phyloP scores from a whole-genome alignment of 139 green algal species.

The Bryopsis sp. region DNA sequence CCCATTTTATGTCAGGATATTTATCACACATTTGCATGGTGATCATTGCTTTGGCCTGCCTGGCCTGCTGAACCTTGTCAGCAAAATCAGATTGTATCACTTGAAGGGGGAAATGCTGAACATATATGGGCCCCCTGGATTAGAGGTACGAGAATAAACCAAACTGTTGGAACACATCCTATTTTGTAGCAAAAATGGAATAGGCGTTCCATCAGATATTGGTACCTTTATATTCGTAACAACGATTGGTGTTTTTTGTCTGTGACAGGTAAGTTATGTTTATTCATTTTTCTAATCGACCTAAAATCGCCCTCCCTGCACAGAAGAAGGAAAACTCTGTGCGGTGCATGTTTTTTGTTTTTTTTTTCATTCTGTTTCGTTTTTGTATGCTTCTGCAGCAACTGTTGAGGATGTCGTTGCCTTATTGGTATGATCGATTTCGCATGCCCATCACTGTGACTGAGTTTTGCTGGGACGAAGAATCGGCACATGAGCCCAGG shows the following conservation, averaged over 20 bases:
- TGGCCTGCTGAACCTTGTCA: constrained; percentile 31
- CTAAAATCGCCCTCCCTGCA: too few species aligned
- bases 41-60: constrained; percentile 92
- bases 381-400: constrained; percentile 20
- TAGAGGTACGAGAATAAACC: constrained; percentile 22
- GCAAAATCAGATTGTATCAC: neutral
- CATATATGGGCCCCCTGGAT: constrained; percentile 35
- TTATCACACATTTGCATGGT: constrained; percentile 92
- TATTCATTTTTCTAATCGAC: too few species aligned
- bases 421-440: constrained; percentile 23
- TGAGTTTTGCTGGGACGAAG: constrained; percentile 25
- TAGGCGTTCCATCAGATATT: too few species aligned
- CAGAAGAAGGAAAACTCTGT: too few species aligned
- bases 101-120: constrained; percentile 15
- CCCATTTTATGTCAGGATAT: too few species aligned
- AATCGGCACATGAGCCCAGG: constrained; percentile 1
- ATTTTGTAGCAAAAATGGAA: neutral
- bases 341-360: neutral
- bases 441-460: constrained; percentile 27
- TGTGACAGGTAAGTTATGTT: too few species aligned
- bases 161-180: neutral
- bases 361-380: neutral
- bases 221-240: too few species aligned
- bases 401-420: constrained; percentile 35
- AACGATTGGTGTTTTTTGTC: too few species aligned